Percentiles rank a stretch among this genome's conserved stretches.
Conservation (phyloP, 2,329 filamentous ascomycete species). For the Epichloe sp. region DNA sequence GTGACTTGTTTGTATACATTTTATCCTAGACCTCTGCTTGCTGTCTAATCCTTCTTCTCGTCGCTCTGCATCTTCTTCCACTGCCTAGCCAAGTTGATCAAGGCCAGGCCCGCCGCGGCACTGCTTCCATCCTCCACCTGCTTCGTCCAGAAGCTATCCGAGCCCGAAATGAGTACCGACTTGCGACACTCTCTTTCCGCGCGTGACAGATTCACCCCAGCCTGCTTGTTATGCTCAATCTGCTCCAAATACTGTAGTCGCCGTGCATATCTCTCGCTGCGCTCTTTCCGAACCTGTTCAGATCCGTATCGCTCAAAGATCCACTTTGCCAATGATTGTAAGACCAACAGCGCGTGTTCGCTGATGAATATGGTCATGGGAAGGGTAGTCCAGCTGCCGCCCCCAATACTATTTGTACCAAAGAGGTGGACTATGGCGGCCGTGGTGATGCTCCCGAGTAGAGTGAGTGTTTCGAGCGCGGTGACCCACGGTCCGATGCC, state of each 20-base stretch:
- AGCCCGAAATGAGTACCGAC: conserved; percentile 20
- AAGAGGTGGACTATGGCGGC: conserved; percentile 66
- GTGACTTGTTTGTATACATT: no score
- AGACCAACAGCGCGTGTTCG: conserved; percentile 56
- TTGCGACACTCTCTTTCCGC: conserved; percentile 25
- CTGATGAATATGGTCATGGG: conserved; percentile 59
- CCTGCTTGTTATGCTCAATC: conserved; percentile 25
- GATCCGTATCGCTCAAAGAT: conserved; percentile 26
- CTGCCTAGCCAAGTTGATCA: conserved; percentile 21
- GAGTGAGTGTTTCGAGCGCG: conserved; percentile 53
- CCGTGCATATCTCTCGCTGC: conserved; percentile 24
- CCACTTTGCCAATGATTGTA: conserved; percentile 31
- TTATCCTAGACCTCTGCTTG: no score
- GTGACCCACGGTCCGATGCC: conserved; percentile 64
- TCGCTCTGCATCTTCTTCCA: conserved; percentile 5
- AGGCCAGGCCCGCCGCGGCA: conserved; percentile 17
- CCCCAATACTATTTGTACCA: conserved; percentile 37
- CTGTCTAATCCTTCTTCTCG: conserved; percentile 1
- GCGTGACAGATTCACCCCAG: conserved; percentile 18
- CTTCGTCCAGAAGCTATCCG: conserved; percentile 28
- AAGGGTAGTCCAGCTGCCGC: conserved; percentile 50
- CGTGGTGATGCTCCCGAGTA: conserved; percentile 60
- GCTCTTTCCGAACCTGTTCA: conserved; percentile 25
- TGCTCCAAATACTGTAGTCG: conserved; percentile 25
- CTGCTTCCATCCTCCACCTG: conserved; percentile 27